Base-by-base conservation (phyloP, 768 basidiomycete genomes). In the Auriscalpium orientale region DNA sequence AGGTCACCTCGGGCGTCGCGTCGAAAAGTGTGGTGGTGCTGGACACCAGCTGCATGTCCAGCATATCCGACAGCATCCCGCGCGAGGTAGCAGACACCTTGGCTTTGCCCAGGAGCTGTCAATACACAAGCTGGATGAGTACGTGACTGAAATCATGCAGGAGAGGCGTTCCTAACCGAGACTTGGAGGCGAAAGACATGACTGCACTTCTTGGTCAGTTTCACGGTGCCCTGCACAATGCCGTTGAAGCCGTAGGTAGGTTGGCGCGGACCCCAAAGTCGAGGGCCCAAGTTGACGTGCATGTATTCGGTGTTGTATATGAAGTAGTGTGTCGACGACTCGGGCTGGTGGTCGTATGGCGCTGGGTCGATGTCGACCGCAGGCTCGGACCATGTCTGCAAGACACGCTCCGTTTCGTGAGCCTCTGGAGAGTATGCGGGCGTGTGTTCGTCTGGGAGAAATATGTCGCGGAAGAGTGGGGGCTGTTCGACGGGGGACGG, bases 161-260 rank as follows among this genome's bases (percentile, higher is more conserved):
- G 13, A n/a, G 35, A 21, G 18, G 20, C 18, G 8, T 9, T 16
- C 4, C 1, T 33, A 49, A 79, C 77, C 51, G 71, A 72, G 8
- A 69, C 71, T 10, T 70, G 70, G 40, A 79, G 61, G 15, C 69
- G 67, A 36, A 66, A 64, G 7, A 77, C 68, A 46, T 71, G 69
- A 15, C 68, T 67, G 53, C 70, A 70, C 21, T 67, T 65, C 44
- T 68, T 68, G 18, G 58, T 65, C 51, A 79, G 68, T 20, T 58
- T 63, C 4, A 79, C 56, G 28, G 65, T 56, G 16, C 77, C 78
- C 40, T 75, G 70, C n/a, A 78, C 69, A 16, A 64, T 62, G 9
- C 71, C 74, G 28, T 73, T 68, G 38, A 68, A 62, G 21, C 79
- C 78, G 61, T 78, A 80, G n/a, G 69, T 68, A 10, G 78, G 76